Conservation (phyloP, 371 early-diverging fungal genomes). For the Basidiobolus meristosporus region DNA sequence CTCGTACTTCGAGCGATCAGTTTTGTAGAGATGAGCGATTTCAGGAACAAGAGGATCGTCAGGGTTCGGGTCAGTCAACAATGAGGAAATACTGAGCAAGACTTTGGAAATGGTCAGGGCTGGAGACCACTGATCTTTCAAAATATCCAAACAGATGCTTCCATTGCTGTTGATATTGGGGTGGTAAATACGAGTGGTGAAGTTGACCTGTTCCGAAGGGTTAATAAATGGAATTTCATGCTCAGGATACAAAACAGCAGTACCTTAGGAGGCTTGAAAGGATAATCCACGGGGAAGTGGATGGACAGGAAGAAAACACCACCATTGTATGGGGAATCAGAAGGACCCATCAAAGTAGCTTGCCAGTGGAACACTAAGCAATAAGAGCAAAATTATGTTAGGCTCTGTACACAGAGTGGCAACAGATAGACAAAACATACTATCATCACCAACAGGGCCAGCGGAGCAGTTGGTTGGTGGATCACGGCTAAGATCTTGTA, state of each 20-base stretch:
- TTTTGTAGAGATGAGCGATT: conserved; percentile 81
- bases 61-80: conserved; percentile 87
- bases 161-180: conserved; percentile 89
- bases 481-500: conserved; percentile 87
- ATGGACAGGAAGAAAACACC: conserved; percentile 97
- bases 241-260: conserved; percentile 1
- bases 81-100: conserved; percentile 68
- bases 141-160: conserved; percentile 79
- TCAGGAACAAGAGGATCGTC: conserved; percentile 83
- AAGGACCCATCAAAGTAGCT: conserved; percentile 84
- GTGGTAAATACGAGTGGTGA: conserved; percentile 86
- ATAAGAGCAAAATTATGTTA: background rate
- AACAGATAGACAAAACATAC: conserved; percentile 1
- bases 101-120: conserved; percentile 87
- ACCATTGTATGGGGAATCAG: conserved; percentile 53
- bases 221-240: background rate
- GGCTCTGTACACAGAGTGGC: background rate
- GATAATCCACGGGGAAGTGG: conserved; percentile 84
- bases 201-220: conserved; percentile 24
- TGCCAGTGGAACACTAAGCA: conserved; percentile 75
- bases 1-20: conserved; percentile 75
- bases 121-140: conserved; percentile 92
- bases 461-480: conserved; percentile 39
- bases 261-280: conserved; percentile 81
- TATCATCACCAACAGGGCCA: conserved; percentile 86